Evolutionary conservation across 495 filamentous ascomycete species (phyloP), one percentile per base, ranked within the genome.

Genomic region (Tuber magnatum): DNA sequence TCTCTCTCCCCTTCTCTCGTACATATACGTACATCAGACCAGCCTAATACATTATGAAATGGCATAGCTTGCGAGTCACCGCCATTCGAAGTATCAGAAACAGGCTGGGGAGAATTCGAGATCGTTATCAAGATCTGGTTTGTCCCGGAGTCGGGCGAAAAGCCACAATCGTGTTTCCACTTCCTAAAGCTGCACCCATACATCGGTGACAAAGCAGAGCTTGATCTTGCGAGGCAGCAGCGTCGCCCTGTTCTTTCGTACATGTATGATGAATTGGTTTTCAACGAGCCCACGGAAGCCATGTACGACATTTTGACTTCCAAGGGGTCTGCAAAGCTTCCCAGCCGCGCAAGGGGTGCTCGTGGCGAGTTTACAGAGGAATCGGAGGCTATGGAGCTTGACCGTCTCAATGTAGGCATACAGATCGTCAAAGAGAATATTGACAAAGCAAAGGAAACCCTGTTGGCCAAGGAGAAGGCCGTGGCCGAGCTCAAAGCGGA

Each of bases 21-120:
- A 44, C 56, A 70, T 72, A 38, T 76, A 3, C 40, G 40, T 44
- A 35, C 56, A 46, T 74, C 73, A 74, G 12, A 48, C 35, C 32
- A 46, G 16, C 22, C 38, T 38, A 42, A 24, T 18, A 24, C 43
- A 4, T n/a, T 32, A 56, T 72, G 28, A 84, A 83, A 83, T 78
- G 81, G 88, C 78, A 87, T 88, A 81, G 88, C 91, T 69, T 83
- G 93, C 85, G 87, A 92, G 83, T 87, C 88, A 69, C 89, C 89
- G 41, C 91, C 94, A 41, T 98, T 97, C 83, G 88, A 92, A 83
- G 91, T 98, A 68, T 87, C 87, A 71, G 95, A 97, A 84, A 97
- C 94, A 0, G 95, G 95, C 51, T 99, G 94, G 93, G 95, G 95
- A 79, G 95, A 97, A 86, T 99, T 99, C 86, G 92, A 95, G 81